Base-by-base conservation (phyloP, 345 rosid species). In the Arabidopsis suecica region DNA sequence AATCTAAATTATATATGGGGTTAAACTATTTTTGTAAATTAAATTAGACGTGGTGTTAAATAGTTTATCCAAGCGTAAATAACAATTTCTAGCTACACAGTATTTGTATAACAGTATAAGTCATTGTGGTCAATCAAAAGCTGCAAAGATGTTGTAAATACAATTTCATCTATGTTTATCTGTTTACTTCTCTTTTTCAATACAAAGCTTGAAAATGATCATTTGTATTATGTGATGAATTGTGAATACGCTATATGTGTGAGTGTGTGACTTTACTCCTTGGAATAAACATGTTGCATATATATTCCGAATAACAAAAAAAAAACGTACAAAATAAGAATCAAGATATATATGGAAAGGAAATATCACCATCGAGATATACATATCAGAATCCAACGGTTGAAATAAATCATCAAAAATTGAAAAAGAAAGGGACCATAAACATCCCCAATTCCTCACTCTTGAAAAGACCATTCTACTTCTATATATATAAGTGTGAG, bases 341-440 rank as follows among this genome's bases (percentile, higher is more conserved):
- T 41, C 13, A 14, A 63, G 7, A 3, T 14, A 72, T 5, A 3
- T 14, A 72, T 5, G 2, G 20, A 51, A 53, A 62, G 22, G n/a
- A 40, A 40, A 18, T 40, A 22, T 51, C 47, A 33, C 38, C 9
- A 56, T 48, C 44, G 2, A 50, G 25, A 49, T 49, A 48, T n/a
- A 47, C 3, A 65, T 9, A 25, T 23, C 10, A 14, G 16, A 57
- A 74, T 66, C 72, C 54, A 66, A 66, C 78, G 61, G 78, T 30
- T 48, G 34, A 68, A 54, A 54, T 53, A 40, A 68, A 54, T 38
- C 3, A 44, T 8, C 20, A 6, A 54, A 38, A 37, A n/a, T 40
- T 38, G 53, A 10, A 22, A 53, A 50, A 11, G 1, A 37, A 47
- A 73, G 1, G 58, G 60, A 59, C 61, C 30, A 37, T 20, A 37